Conservation (phyloP, 768 basidiomycete species). For the Rhodotorula taiwanensis region DNA sequence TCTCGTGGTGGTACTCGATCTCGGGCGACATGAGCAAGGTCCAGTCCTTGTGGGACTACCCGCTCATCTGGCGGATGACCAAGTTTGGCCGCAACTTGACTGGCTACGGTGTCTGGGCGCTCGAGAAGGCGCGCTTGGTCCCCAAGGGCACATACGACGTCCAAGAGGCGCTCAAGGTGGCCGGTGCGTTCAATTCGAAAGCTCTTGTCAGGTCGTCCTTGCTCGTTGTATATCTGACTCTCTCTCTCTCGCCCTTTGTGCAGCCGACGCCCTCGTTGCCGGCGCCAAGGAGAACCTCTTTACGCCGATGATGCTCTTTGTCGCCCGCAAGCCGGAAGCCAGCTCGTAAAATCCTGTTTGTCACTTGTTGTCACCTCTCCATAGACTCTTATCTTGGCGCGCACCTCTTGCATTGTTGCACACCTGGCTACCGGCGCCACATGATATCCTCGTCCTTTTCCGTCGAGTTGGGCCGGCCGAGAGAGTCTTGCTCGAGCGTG, state of each 20-base stretch:
- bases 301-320: constrained; percentile 36
- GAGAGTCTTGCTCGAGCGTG: too few species aligned
- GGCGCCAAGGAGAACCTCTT: constrained; percentile 70
- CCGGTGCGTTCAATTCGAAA: constrained; percentile 42
- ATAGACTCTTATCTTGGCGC: too few species aligned
- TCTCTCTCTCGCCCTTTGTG: neutral
- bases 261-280: constrained; percentile 63
- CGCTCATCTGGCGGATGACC: constrained; percentile 80
- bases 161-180: constrained; percentile 77
- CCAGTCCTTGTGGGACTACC: constrained; percentile 85
- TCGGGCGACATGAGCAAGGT: constrained; percentile 89
- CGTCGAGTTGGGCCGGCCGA: too few species aligned
- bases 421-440: too few species aligned
- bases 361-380: too few species aligned
- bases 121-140: constrained; percentile 71
- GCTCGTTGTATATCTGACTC: neutral
- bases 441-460: too few species aligned
- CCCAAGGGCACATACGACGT: constrained; percentile 91
- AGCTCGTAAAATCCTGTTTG: too few species aligned
- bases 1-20: constrained; percentile 86
- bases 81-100: constrained; percentile 76
- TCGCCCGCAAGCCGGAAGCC: constrained; percentile 26
- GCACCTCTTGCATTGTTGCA: too few species aligned
- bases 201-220: neutral
- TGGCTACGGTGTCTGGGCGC: constrained; percentile 65